Evolutionary conservation across 768 basidiomycete species (phyloP).

Genomic region (Hygrophorus russula): DNA sequence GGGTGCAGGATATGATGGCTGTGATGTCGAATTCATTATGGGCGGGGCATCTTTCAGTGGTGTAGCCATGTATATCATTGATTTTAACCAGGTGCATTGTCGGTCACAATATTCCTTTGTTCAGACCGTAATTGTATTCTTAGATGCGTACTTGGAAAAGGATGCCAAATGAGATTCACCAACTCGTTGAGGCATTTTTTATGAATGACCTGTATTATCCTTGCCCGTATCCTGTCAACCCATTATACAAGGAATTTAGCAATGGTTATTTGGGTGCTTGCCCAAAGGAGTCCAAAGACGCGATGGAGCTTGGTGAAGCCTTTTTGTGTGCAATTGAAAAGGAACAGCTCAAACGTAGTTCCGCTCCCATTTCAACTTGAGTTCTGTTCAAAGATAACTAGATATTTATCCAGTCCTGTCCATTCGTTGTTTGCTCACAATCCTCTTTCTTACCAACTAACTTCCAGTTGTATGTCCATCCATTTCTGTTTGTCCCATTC

Average conservation of each 20-base stretch:
- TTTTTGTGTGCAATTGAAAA: constrained; percentile 13
- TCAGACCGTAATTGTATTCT: not conserved
- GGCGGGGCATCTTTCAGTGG: constrained; percentile 13
- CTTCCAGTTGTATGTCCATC: too few species aligned
- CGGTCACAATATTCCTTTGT: not conserved
- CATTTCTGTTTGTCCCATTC: too few species aligned
- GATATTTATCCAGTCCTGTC: too few species aligned
- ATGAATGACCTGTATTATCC: constrained; percentile 23
- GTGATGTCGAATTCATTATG: constrained; percentile 21
- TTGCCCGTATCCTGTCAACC: constrained; percentile 12
- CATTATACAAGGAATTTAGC: constrained; percentile 14
- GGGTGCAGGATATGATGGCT: constrained; percentile 16
- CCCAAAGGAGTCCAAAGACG: constrained; percentile 6
- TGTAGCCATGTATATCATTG: constrained; percentile 14
- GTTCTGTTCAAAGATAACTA: too few species aligned
- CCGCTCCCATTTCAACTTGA: constrained; percentile 10
- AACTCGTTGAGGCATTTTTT: constrained; percentile 16
- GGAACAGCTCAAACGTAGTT: constrained; percentile 8
- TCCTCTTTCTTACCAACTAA: too few species aligned
- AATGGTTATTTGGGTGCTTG: constrained; percentile 14
- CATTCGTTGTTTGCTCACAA: too few species aligned
- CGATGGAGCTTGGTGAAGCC: constrained; percentile 5
- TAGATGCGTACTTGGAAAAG: constrained; percentile 15
- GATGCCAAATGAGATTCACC: constrained; percentile 9
- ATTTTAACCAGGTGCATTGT: constrained; percentile 20